Conservation (phyloP, 768 basidiomycete species). For the Leccinum boreale region DNA sequence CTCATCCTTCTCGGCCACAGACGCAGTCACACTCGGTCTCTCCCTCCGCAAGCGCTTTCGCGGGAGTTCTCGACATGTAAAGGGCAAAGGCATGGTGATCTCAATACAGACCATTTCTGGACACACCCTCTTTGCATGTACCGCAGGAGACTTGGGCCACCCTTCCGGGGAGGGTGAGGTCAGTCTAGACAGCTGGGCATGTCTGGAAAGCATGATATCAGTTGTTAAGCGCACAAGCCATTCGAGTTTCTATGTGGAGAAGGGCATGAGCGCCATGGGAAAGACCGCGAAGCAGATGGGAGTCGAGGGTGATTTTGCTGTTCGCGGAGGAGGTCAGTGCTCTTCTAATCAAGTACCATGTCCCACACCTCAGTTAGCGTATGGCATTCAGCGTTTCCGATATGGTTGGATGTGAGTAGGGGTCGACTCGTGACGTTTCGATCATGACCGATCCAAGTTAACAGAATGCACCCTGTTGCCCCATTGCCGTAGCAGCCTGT, state of each 20-base stretch:
- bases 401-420: slow-evolving; percentile 70
- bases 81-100: slow-evolving; percentile 79
- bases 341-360: background rate
- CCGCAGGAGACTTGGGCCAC: slow-evolving; percentile 77
- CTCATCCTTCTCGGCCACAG: slow-evolving; percentile 67
- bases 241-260: slow-evolving; percentile 83
- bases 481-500: slow-evolving; percentile 73
- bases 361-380: slow-evolving; percentile 1
- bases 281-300: slow-evolving; percentile 73
- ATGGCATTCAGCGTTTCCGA: slow-evolving; percentile 64
- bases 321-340: slow-evolving; percentile 74
- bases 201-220: slow-evolving; percentile 74
- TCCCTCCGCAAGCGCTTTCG: slow-evolving; percentile 85
- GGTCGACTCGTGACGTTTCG: background rate
- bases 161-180: slow-evolving; percentile 67
- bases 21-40: slow-evolving; percentile 77
- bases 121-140: slow-evolving; percentile 77
- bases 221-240: slow-evolving; percentile 80
- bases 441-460: slow-evolving; percentile 1
- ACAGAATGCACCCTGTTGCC: slow-evolving; percentile 80
- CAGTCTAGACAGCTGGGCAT: slow-evolving; percentile 77
- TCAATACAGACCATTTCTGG: slow-evolving; percentile 78
- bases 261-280: slow-evolving; percentile 81
- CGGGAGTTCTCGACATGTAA: slow-evolving; percentile 61
- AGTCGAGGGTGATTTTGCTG: slow-evolving; percentile 57